Percentiles rank a stretch among this genome's conserved stretches.
These are phyloP conservation scores for Phytophthora macrochlamydospora DNA, from an alignment of 352 stramenopile species.

Conservation along the genomic window DNA sequence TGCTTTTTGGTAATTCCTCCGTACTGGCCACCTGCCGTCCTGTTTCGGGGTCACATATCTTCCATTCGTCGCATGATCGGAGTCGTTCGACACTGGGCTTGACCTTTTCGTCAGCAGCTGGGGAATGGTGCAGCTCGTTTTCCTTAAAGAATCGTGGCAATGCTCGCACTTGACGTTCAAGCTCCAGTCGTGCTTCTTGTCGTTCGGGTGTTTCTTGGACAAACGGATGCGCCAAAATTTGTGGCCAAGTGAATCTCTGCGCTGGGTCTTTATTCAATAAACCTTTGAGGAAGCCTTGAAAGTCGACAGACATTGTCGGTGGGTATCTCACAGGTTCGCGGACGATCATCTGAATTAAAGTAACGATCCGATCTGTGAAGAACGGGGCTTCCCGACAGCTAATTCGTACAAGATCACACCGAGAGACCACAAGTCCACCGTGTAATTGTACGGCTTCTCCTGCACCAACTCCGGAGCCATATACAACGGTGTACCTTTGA, in stretches of 20 bases:
- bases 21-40: slow-evolving; percentile 40
- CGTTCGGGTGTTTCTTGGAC: slow-evolving; percentile 85
- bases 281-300: slow-evolving; percentile 89
- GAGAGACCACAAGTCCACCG: slow-evolving; percentile 94
- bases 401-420: slow-evolving; percentile 96
- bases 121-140: slow-evolving; percentile 37
- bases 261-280: slow-evolving; percentile 91
- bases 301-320: slow-evolving; percentile 74
- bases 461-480: slow-evolving; percentile 95
- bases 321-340: slow-evolving; percentile 92
- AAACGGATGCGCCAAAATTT: slow-evolving; percentile 91
- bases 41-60: slow-evolving; percentile 83
- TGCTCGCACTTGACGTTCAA: slow-evolving; percentile 62
- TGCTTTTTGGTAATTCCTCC: slow-evolving; percentile 6
- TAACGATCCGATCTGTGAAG: slow-evolving; percentile 94
- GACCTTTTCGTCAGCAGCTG: slow-evolving; percentile 35
- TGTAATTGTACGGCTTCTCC: slow-evolving; percentile 95
- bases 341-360: slow-evolving; percentile 96
- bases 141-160: slow-evolving; percentile 76
- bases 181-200: slow-evolving; percentile 42
- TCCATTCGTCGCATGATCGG: slow-evolving; percentile 82
- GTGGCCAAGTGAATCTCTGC: slow-evolving; percentile 87
- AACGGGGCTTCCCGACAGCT: slow-evolving; percentile 92
- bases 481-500: slow-evolving; percentile 95
- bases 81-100: slow-evolving; percentile 75